Evolutionary conservation across 306 rosid genomes (phyloP), one percentile per base, ranked within the genome.

Genomic region (Prosopis cineraria): DNA sequence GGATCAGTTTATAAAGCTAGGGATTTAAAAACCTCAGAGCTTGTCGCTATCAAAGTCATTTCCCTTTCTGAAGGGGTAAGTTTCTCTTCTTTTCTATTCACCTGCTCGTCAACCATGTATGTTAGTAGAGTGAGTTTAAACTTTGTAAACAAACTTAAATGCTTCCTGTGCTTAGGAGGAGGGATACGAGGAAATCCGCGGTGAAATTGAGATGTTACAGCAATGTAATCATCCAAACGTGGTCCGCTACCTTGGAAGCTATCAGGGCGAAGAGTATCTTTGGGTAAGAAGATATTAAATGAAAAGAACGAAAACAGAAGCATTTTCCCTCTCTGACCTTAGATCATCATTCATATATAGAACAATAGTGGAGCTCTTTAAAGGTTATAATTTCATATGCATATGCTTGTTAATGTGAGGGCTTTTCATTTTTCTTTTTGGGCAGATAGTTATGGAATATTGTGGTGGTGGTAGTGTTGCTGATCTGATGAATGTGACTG

Each of bases 401-500:
- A 34, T 75, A 70, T 65, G 72, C 59, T 44, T 48, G 66, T 80
- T 84, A 66, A 74, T 41, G 50, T 68, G 53, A 60, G 59, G 81
- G 80, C 81, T 82, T 81, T 78, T 83, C 78, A 77, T 71, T 84
- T 60, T 43, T 20, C 62, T 75, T 68, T 88, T 58, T 75, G 81
- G 89, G 89, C 97, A 95, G 99, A 95, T 95, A 86, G 99, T 95
- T 82, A 95, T 95, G 99, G 99, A 95, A 83, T 93, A 93, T 81
- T 95, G 99, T 86, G 99, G 99, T 16, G 99, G 99, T 86, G 99
- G 99, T 78, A 95, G 99, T 86, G 91, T 93, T 75, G 97, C 96
- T 58, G 99, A 93, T 84, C 84, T 95, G 87, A 93, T 95, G 98
- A 85, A 84, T 19, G 94, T 86, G 69, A 87, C 93, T 5, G 97